A percentile compares a stretch with the other conserved stretches of the same genome.
Conservation (phyloP, 2,329 filamentous ascomycete genomes). For the Pseudocercospora crystallina region DNA sequence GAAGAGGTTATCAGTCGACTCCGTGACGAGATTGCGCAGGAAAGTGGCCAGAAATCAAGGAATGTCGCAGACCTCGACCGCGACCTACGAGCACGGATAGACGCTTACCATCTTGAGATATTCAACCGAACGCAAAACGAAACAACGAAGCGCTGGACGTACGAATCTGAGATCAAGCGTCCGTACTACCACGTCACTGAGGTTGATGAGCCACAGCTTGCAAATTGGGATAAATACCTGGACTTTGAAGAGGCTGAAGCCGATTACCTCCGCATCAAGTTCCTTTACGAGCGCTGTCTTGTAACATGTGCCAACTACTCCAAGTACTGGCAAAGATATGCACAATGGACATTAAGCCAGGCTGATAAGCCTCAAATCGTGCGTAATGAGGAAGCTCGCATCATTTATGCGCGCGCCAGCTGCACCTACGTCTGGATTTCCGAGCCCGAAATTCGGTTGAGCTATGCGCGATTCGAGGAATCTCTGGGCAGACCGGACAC, state of each 20-base stretch:
- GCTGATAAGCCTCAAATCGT: slow-evolving; percentile 82
- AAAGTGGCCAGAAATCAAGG: slow-evolving; percentile 61
- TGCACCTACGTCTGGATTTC: slow-evolving; percentile 85
- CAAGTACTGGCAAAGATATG: slow-evolving; percentile 97
- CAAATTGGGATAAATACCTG: slow-evolving; percentile 93
- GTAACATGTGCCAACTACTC: slow-evolving; percentile 94
- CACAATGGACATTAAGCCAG: slow-evolving; percentile 86
- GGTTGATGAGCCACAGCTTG: slow-evolving; percentile 78
- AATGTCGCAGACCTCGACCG: slow-evolving; percentile 79
- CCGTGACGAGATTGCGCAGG: slow-evolving; percentile 68
- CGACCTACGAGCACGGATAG: slow-evolving; percentile 76
- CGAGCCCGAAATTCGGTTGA: slow-evolving; percentile 76
- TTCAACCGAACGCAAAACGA: slow-evolving; percentile 82
- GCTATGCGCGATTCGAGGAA: slow-evolving; percentile 95
- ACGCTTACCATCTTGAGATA: slow-evolving; percentile 75
- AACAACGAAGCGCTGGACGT: slow-evolving; percentile 90
- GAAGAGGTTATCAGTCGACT: slow-evolving; percentile 67
- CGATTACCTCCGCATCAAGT: slow-evolving; percentile 70
- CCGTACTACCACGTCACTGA: slow-evolving; percentile 97
- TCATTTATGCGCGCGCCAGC: slow-evolving; percentile 85
- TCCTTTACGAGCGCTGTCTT: slow-evolving; percentile 90
- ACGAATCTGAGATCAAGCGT: slow-evolving; percentile 89
- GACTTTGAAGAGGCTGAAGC: slow-evolving; percentile 92
- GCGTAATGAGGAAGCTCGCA: slow-evolving; percentile 76
- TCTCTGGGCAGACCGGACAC: slow-evolving; percentile 73